Percentiles rank a stretch among this genome's conserved stretches.
phyloP scores from a whole-genome alignment of 768 basidiomycete species.

The Serendipita sp. region DNA sequence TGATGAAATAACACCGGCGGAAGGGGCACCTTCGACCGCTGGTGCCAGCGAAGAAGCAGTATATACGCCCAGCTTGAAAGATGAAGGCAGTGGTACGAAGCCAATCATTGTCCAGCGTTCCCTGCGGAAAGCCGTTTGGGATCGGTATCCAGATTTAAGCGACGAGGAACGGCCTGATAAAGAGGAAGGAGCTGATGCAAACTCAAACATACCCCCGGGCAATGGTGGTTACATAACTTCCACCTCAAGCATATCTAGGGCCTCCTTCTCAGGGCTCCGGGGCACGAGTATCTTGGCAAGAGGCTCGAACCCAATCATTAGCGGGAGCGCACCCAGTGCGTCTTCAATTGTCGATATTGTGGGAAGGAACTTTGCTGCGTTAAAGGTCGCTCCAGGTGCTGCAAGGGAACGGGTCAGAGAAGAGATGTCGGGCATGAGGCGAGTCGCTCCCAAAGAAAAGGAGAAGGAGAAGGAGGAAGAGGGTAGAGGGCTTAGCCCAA shows the following conservation, averaged over 20 bases:
- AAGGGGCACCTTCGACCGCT: too few species aligned
- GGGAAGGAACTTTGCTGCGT: background rate
- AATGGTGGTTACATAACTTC: background rate
- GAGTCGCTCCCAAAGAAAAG: background rate
- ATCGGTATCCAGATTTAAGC: background rate
- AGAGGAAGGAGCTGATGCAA: background rate
- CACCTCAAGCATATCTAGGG: background rate
- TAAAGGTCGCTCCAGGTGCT: background rate
- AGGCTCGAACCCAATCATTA: background rate
- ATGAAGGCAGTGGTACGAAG: background rate
- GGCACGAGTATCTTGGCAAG: background rate
- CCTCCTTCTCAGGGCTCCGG: background rate
- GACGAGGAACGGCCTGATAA: background rate
- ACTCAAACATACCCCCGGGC: background rate
- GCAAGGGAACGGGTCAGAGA: background rate
- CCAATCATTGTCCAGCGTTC: background rate
- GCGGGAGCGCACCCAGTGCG: background rate
- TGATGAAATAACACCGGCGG: background rate
- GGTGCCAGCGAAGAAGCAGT: too few species aligned
- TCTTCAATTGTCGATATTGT: background rate
- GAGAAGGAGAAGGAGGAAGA: background rate
- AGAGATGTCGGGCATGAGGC: background rate
- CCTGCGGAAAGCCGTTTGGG: background rate
- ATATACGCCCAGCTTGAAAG: too few species aligned
- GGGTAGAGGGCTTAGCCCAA: background rate